Percentiles rank a stretch among this genome's conserved stretches.
These are phyloP conservation scores for Lantana camara DNA, from an alignment of 257 asterid genomes.

Conservation along the genomic window DNA sequence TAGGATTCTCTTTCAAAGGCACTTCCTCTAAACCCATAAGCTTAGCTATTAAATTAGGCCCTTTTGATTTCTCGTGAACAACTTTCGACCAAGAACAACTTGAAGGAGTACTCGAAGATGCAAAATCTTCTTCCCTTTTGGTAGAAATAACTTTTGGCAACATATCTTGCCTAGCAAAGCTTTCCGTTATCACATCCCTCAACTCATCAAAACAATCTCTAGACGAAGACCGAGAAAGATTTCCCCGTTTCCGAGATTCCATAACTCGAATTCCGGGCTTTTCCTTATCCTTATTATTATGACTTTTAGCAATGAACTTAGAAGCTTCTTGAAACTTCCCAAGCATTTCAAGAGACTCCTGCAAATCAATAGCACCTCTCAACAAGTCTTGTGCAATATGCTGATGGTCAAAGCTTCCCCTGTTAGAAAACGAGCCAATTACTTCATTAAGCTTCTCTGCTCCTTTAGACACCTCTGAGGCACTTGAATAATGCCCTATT, in stretches of 20 bases:
- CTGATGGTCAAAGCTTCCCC: constrained; percentile 30
- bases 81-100: constrained; percentile 38
- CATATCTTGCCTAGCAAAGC: constrained; percentile 65
- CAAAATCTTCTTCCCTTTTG: constrained; percentile 25
- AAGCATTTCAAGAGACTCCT: constrained; percentile 60
- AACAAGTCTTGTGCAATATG: constrained; percentile 56
- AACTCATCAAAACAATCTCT: constrained; percentile 75
- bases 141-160: constrained; percentile 40
- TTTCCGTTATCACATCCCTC: constrained; percentile 64
- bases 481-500: constrained; percentile 24
- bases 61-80: constrained; percentile 43
- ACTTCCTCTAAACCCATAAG: constrained; percentile 77
- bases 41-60: constrained; percentile 64
- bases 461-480: constrained; percentile 57
- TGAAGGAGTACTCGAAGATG: constrained; percentile 58
- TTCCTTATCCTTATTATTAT: constrained; percentile 34
- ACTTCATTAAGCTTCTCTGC: constrained; percentile 54
- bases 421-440: constrained; percentile 44
- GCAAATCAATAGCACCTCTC: constrained; percentile 69
- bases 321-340: constrained; percentile 70
- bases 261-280: constrained; percentile 14
- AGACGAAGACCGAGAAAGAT: constrained; percentile 39
- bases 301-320: constrained; percentile 34
- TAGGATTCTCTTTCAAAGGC: constrained; percentile 34
- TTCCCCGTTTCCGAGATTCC: constrained; percentile 43